These are phyloP conservation scores for Cyberlindnera misumaiensis DNA, from an alignment of 805 yeast species.

Conservation along the genomic window DNA sequence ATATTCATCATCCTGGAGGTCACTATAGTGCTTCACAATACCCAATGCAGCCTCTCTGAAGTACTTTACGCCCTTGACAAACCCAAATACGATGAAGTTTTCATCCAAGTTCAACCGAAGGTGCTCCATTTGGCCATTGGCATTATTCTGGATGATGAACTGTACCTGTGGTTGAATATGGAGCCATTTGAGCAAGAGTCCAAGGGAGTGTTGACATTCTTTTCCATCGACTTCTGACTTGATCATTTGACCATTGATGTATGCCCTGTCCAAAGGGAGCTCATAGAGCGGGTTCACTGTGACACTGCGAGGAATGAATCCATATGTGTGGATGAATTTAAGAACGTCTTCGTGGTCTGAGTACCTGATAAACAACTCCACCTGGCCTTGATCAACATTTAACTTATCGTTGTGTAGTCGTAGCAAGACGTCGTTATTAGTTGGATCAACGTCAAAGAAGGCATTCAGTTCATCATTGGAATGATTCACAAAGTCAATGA, in stretches of 20 bases:
- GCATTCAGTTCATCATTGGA: conserved; percentile 39
- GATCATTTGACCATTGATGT: conserved; percentile 5
- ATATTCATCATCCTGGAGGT: conserved; percentile 8
- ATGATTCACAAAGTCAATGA: conserved; percentile 66
- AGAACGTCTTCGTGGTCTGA: conserved; percentile 36
- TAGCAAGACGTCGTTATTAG: conserved; percentile 37
- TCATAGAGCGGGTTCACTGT: conserved; percentile 23
- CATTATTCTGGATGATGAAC: conserved; percentile 24
- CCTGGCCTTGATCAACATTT: conserved; percentile 1
- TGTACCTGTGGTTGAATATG: conserved; percentile 35
- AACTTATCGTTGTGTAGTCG: conserved; percentile 13
- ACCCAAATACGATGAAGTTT: conserved; percentile 28
- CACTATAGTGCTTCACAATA: conserved; percentile 12
- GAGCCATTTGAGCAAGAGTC: conserved; percentile 29
- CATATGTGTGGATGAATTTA: conserved; percentile 35
- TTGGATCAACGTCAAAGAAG: conserved; percentile 52
- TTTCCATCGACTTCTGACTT: conserved; percentile 7
- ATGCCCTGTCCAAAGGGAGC: conserved; percentile 26
- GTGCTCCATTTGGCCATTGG: conserved; percentile 9
- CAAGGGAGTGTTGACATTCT: conserved; percentile 14
- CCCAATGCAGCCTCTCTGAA: conserved; percentile 13
- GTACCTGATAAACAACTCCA: conserved; percentile 40
- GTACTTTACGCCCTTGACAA: conserved; percentile 20
- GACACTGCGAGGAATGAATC: conserved; percentile 35
- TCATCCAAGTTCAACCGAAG: conserved; percentile 26